Conservation (phyloP, 306 rosid species). For the Cicer yamashitae region DNA sequence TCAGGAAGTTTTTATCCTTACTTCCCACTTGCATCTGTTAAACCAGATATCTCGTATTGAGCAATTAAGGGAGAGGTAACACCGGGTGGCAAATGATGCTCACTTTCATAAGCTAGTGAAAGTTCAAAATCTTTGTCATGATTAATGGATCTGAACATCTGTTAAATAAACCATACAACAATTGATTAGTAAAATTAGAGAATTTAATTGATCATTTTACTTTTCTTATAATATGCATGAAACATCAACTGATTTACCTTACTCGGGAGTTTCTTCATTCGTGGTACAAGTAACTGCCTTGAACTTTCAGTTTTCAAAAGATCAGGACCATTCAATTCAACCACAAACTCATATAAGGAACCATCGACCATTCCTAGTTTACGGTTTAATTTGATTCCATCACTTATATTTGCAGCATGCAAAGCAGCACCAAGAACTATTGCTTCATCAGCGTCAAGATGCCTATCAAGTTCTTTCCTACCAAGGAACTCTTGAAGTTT, state of each 20-base stretch:
- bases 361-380: constrained; percentile 99
- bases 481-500: constrained; percentile 95
- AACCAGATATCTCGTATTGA: constrained; percentile 75
- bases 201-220: constrained; percentile 31
- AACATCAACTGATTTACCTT: constrained; percentile 61
- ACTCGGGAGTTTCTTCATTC: constrained; percentile 91
- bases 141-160: constrained; percentile 84
- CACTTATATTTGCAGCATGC: constrained; percentile 95
- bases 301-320: constrained; percentile 75
- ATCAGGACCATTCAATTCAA: constrained; percentile 80
- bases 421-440: constrained; percentile 89
- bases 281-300: constrained; percentile 78
- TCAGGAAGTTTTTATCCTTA: constrained; percentile 55
- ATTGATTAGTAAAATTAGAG: constrained; percentile 38
- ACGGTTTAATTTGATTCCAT: constrained; percentile 96
- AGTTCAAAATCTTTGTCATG: constrained; percentile 92
- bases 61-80: constrained; percentile 68
- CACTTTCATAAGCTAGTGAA: constrained; percentile 83
- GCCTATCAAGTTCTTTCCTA: constrained; percentile 88
- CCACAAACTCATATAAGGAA: constrained; percentile 81
- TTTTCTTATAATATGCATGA: constrained; percentile 39
- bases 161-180: constrained; percentile 40
- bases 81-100: constrained; percentile 82
- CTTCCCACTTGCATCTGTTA: constrained; percentile 85
- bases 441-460: constrained; percentile 99